Base-by-base conservation (phyloP, 2,329 filamentous ascomycete species). In the Epichloe typhina region DNA sequence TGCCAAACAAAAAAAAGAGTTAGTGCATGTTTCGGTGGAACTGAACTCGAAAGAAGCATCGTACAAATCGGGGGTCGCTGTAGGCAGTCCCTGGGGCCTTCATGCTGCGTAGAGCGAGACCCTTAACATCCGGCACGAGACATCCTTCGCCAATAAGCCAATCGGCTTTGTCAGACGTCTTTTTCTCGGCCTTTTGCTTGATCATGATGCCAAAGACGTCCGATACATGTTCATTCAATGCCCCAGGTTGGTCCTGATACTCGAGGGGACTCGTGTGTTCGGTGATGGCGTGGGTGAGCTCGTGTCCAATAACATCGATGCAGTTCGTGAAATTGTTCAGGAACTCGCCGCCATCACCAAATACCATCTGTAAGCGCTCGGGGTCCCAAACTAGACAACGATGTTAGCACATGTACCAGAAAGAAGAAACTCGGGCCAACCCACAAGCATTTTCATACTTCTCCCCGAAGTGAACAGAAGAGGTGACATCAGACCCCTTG, bases 151-250 rank as follows among this genome's bases (percentile, higher is more conserved):
- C 76, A 46, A 78, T 71, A 3, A 79, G 64, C 76, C 76, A 79
- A 58, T 79, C 73, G 3, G 75, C 72, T 8, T 69, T 62, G 4
- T 66, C 65, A 1, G 72, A 65, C 9, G 63, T 69, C 56, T 72
- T 68, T 21, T 74, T 54, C 49, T 75, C 66, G 8, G 68, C 66
- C 55, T 69, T 69, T 61, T 80, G 76, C 66, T 79, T 77, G 52
- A 75, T 64, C 72, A 80, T 78, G 61, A 74, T 71, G 52, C 75
- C 77, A 56, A 79, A 79, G 1, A 73, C 72, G 55, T 80, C 77
- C 0, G 76, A 73, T 35, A 79, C 56, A 55, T 76, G 73, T 61
- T 80, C 77, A 53, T 80, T 80, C 39, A 80, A 64, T 13, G 76
- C 76, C 17, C 77, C 77, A 13, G 72, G 63, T 59, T 80, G 72